Evolutionary conservation across 2,329 filamentous ascomycete genomes (phyloP).

Genomic region (Penicillium rolfsii): DNA sequence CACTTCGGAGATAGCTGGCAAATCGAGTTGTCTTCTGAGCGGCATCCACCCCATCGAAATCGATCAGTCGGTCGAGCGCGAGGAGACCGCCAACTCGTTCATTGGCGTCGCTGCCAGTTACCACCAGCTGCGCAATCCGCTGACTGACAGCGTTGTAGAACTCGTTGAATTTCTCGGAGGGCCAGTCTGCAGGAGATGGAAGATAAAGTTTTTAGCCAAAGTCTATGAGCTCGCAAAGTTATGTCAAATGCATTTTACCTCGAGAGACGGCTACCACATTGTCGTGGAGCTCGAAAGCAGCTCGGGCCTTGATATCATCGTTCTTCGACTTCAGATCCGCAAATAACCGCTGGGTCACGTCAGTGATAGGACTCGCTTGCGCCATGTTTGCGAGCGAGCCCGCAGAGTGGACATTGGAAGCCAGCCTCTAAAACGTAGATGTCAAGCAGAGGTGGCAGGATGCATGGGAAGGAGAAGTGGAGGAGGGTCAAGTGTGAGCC

Average conservation of each 20-base stretch:
- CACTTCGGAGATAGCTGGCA: constrained; percentile 82
- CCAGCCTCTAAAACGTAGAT: constrained; percentile 36
- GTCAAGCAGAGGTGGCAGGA: constrained; percentile 27
- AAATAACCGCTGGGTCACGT: constrained; percentile 60
- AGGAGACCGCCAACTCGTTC: constrained; percentile 91
- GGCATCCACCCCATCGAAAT: constrained; percentile 93
- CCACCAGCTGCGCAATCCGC: constrained; percentile 72
- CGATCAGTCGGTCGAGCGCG: constrained; percentile 88
- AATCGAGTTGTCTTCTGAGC: constrained; percentile 94
- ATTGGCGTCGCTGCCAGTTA: constrained; percentile 81
- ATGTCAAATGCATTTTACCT: constrained; percentile 38
- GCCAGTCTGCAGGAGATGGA: constrained; percentile 63
- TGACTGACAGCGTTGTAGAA: constrained; percentile 70
- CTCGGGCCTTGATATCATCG: constrained; percentile 53
- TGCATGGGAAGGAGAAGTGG: constrained; percentile 28
- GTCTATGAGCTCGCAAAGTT: not conserved
- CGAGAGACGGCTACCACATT: constrained; percentile 51
- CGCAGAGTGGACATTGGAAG: constrained; percentile 46
- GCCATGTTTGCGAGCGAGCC: constrained; percentile 49
- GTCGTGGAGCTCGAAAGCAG: constrained; percentile 53
- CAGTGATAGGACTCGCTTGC: constrained; percentile 51
- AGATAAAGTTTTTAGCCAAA: constrained; percentile 18
- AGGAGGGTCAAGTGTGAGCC: constrained; percentile 35
- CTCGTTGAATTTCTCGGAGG: constrained; percentile 74
- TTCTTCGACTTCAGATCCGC: constrained; percentile 61